Evolutionary conservation across 2,329 filamentous ascomycete genomes (phyloP), one percentile per base, ranked within the genome.

Genomic region (Neofusicoccum parvum): DNA sequence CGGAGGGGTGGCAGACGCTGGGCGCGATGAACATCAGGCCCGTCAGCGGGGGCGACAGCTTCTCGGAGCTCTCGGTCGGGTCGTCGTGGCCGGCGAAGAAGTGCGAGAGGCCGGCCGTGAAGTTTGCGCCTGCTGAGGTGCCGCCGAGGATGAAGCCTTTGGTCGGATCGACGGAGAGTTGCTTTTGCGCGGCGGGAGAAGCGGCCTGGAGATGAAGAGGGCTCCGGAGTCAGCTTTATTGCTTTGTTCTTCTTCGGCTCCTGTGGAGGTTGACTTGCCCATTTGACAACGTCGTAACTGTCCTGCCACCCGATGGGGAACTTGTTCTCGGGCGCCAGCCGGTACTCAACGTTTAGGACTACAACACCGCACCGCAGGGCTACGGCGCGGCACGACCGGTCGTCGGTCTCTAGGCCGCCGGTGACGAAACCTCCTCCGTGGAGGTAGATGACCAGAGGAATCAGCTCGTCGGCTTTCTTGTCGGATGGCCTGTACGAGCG

Each of bases 371-470:
- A 56, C 17, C 20, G 15, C 15, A 37, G 17, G 5, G 51, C 32
- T 4, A 56, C 17, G 9, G 34, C 37, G 10, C 36, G 34, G 51
- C 32, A 56, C 3, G 37, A 37, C 3, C 37, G 3, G 11, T 41
- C 51, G 17, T 72, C 70, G n/a, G 68, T 66, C 48, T 71, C 69
- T 0, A 69, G 67, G 20, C 60, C 62, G n/a, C 71, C 72, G 23
- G 71, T 60, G 50, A 66, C 70, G 64, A 70, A 71, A 10, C 72
- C 72, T 6, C 72, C 72, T 27, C 69, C 72, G 51, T 73, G 72
- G 63, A 68, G 69, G 34, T 70, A 56, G 45, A 72, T 67, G 36
- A 73, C 66, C 27, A 72, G 50, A 2, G 71, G 68, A 39, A 48
- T 36, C 27, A 5, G 20, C 20, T 59, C 23, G 2, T 17, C 20